Base-by-base conservation (phyloP, 331 rosid species). In the Dryas integrifolia region DNA sequence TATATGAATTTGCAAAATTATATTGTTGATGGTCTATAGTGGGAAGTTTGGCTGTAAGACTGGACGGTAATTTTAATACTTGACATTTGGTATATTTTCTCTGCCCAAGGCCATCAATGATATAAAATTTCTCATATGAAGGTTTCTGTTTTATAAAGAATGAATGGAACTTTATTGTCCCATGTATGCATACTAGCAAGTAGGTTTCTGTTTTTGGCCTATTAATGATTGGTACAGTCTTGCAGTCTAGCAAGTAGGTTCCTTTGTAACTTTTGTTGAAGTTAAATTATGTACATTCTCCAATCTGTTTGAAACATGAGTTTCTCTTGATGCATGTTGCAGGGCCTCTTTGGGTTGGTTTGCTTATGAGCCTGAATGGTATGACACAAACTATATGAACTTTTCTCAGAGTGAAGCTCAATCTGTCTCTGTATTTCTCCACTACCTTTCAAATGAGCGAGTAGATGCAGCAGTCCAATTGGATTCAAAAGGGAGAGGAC, bases 321-420 rank as follows among this genome's bases (percentile, higher is more conserved):
- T 78, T 74, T 65, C 72, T 60, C 39, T 73, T 76, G 79, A 51
- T 75, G 71, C 58, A 24, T 82, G 70, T 60, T 86, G 60, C 91
- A 95, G 98, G 86, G 92, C 97, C 39, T 74, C 96, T 62, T 81
- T 94, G 78, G 96, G 98, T 71, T 94, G 98, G 98, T 94, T 94
- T 91, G 90, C 98, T 53, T 62, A 79, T 70, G 87, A 82, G 77
- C 92, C 93, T 11, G 96, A 89, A 67, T 95, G 97, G 98, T 95
- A 80, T 72, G 98, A 95, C 79, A 79, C 88, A 63, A 88, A 83
- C 67, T 78, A 86, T 67, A 72, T 85, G 72, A 95, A 85, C 84
- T 95, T 89, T 79, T 75, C 96, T 50, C 96, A 88, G 77, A 89
- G 97, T 48, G 97, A 95, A 85, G 98, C 98, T 72, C 98, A 91